Base-by-base conservation (phyloP, 768 basidiomycete genomes). In the Podaxis rugospora region DNA sequence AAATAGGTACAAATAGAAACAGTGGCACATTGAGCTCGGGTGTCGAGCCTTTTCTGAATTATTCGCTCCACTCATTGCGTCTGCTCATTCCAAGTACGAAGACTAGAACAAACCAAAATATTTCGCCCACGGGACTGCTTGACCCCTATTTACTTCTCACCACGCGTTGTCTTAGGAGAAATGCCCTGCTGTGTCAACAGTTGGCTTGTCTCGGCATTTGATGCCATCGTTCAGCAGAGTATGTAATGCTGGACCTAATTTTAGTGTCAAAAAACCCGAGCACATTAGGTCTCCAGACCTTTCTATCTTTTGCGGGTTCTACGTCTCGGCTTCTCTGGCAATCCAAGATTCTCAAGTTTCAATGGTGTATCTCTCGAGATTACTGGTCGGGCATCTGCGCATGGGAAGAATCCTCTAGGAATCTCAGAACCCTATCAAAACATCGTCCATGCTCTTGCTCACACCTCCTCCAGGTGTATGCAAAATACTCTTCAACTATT, bases 1-100 rank as follows among this genome's bases (percentile, higher is more conserved):
- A 55, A 76, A 74, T 54, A 76, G 5, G 9, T 14, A 59, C 73
- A 75, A 74, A 71, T 59, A 75, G 55, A 58, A 57, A 63, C 59
- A 11, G 65, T 67, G 66, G 68, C 70, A 59, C 57, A 39, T 40
- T 21, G 59, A 60, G 51, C 44, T 21, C 25, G 11, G 13, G 6
- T 23, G n/a, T 27, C 3, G 47, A 49, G 27, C 18, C 11, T 11
- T 3, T 13, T 49, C 18, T 32, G 32, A 32, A 32, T 27, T 23
- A 21, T 13, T 13, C 27, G 40, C 40, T 18, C n/a, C 40, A 42
- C n/a, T 18, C 32, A 5, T 32, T 32, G 9, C 32, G 32, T 32
- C 32, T 9, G 32, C 6, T 9, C 32, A 32, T 32, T 32, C 32
- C 9, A 28, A 5, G 27, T 28, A 32, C 32, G 32, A 32, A 32